phyloP scores from a whole-genome alignment of 192 early-diverging fungal genomes.

The Funneliformis mosseae region DNA sequence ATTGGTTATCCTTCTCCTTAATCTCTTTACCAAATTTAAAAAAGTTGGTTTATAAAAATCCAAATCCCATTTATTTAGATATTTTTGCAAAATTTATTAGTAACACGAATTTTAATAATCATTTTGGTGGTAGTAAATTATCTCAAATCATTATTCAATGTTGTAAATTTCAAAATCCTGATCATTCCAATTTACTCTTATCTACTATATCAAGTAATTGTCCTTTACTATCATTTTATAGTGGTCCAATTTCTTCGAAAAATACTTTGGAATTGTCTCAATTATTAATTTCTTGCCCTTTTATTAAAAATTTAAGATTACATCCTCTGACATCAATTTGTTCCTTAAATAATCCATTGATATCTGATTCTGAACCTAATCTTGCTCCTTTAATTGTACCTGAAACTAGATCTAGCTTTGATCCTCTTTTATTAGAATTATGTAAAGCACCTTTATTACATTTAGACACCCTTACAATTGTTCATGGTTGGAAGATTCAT shows the following conservation, averaged over 20 bases:
- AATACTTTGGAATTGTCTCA: neutral
- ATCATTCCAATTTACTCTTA: neutral
- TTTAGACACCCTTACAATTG: neutral
- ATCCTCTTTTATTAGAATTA: conserved; percentile 1
- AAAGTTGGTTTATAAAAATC: neutral
- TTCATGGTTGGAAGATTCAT: neutral
- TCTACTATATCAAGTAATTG: neutral
- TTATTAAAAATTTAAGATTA: neutral
- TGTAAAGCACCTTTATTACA: neutral
- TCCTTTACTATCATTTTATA: neutral
- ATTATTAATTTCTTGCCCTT: neutral
- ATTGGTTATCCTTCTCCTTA: neutral
- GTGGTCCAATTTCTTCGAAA: neutral
- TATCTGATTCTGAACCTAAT: no score
- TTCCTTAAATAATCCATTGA: neutral
- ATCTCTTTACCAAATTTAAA: neutral
- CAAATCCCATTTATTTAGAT: neutral
- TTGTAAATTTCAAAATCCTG: neutral
- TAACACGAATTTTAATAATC: neutral
- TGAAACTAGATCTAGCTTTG: neutral
- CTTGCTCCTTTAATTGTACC: no score
- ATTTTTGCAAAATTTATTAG: neutral
- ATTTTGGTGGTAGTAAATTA: neutral
- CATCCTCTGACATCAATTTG: neutral
- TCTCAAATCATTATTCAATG: neutral